phyloP scores from a whole-genome alignment of 208 protist species.

The Zelonia costaricensis region DNA sequence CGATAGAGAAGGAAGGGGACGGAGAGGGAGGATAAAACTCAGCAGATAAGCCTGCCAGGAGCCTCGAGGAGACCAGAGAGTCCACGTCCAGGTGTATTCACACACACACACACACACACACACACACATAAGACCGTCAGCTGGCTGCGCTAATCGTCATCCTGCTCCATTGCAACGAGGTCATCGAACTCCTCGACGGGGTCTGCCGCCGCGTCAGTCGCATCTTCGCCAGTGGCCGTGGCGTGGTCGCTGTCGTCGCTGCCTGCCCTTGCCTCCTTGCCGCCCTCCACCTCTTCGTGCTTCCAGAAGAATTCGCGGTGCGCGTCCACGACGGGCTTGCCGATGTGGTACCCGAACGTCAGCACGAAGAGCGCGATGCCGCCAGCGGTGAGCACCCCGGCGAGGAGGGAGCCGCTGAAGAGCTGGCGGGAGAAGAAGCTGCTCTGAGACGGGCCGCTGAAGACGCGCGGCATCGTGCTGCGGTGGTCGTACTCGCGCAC shows the following conservation, averaged over 20 bases:
- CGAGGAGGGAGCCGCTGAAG: slow-evolving; percentile 52
- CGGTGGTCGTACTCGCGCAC: slow-evolving; percentile 62
- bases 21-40: neutral
- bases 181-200: slow-evolving; percentile 30
- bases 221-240: no score
- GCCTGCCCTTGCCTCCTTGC: neutral
- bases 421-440: slow-evolving; percentile 8
- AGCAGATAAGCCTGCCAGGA: neutral
- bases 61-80: neutral
- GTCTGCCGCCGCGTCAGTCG: neutral
- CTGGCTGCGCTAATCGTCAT: slow-evolving; percentile 16
- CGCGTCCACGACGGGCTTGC: slow-evolving; percentile 62
- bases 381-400: slow-evolving; percentile 20
- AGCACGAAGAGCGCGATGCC: slow-evolving; percentile 39
- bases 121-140: neutral
- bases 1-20: neutral
- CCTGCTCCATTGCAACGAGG: slow-evolving; percentile 11
- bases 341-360: slow-evolving; percentile 63
- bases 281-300: neutral
- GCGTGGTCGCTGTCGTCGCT: neutral
- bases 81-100: no score
- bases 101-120: neutral
- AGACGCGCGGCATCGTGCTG: neutral
- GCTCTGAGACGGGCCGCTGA: neutral
- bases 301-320: slow-evolving; percentile 35